phyloP scores from a whole-genome alignment of 2,329 filamentous ascomycete species.

The Apiospora aurea region DNA sequence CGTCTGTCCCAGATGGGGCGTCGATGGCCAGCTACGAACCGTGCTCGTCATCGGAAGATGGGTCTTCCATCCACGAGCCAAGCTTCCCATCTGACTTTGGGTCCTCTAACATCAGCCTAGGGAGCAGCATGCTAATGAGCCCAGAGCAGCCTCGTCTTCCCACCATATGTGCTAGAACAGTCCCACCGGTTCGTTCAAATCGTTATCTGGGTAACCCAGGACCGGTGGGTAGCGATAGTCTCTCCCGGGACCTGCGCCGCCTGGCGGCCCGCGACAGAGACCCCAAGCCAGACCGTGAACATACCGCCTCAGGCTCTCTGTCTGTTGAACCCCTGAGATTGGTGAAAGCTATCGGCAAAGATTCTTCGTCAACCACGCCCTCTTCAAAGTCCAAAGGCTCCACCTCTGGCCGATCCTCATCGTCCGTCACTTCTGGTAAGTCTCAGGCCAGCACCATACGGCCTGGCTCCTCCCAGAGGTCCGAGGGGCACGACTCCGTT shows the following conservation, averaged over 20 bases:
- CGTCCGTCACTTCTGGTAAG: not conserved
- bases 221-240: not conserved
- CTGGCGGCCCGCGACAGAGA: not conserved
- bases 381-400: not conserved
- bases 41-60: not conserved
- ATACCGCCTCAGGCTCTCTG: not conserved
- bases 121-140: not conserved
- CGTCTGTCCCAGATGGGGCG: not conserved
- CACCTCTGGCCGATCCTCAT: not conserved
- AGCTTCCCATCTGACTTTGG: not conserved
- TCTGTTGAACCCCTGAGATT: not conserved
- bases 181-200: not conserved
- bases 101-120: not conserved
- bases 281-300: not conserved
- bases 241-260: not conserved
- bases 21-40: slow-evolving; percentile 11
- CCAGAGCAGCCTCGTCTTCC: slow-evolving; percentile 11
- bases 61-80: not conserved
- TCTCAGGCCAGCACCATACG: not conserved
- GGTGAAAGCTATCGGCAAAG: not conserved
- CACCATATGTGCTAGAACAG: not conserved
- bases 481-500: not conserved
- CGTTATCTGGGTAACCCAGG: not conserved
- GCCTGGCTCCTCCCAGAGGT: not conserved
- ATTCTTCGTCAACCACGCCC: not conserved